Percentiles rank a stretch among this genome's conserved stretches.
phyloP scores from a whole-genome alignment of 1,284 basidiomycete genomes.

The Inonotus obliquus region DNA sequence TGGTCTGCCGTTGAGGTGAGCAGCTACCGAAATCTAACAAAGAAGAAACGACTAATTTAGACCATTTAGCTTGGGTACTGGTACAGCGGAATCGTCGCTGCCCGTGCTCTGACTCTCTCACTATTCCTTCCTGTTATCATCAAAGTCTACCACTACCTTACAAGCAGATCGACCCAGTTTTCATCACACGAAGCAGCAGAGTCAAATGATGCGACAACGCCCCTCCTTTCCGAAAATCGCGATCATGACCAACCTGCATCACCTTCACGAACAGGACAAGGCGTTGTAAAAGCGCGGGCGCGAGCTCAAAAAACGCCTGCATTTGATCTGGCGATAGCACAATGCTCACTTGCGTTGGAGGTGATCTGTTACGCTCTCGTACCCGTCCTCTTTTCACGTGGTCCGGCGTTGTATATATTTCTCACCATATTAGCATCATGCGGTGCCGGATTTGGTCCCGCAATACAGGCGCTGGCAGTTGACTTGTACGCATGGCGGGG shows the following conservation, averaged over 20 bases:
- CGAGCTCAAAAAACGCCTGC: constrained; percentile 24
- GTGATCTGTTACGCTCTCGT: constrained; percentile 49
- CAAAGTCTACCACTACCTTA: constrained; percentile 37
- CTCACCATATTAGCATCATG: constrained; percentile 45
- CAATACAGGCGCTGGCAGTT: constrained; percentile 61
- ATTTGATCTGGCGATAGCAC: constrained; percentile 61
- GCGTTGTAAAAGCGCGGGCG: constrained; percentile 18
- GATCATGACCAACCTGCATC: background rate
- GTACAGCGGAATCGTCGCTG: constrained; percentile 56
- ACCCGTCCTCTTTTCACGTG: constrained; percentile 36
- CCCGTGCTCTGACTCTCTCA: constrained; percentile 58
- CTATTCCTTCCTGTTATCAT: constrained; percentile 63
- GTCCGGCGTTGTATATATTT: constrained; percentile 38
- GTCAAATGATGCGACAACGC: constrained; percentile 1
- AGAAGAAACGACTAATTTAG: background rate
- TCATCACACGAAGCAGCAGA: background rate
- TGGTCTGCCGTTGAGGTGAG: constrained; percentile 70
- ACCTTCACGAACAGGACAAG: constrained; percentile 6
- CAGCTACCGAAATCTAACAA: background rate
- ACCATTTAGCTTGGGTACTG: constrained; percentile 69
- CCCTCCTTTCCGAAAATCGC: background rate
- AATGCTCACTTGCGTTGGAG: constrained; percentile 55
- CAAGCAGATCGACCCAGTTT: constrained; percentile 17
- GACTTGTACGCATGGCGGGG: constrained; percentile 46
- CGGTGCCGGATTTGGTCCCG: constrained; percentile 58